Evolutionary conservation across 371 early-diverging fungal genomes (phyloP).

Genomic region (Lichtheimia ramosa): DNA sequence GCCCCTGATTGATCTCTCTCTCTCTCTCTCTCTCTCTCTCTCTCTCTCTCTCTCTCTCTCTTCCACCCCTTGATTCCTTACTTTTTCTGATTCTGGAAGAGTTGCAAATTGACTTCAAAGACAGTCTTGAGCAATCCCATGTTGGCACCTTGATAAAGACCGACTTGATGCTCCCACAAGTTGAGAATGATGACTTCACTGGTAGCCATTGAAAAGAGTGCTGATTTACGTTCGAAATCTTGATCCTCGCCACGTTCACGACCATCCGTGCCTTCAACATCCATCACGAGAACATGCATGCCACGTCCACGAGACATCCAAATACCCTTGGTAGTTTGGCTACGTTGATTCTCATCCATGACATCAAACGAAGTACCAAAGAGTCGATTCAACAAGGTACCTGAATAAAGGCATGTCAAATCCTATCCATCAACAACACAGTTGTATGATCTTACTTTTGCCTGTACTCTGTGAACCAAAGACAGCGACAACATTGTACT

Average conservation of each 20-base stretch:
- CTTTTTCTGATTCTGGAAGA: constrained; percentile 83
- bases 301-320: constrained; percentile 89
- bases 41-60: too few species aligned
- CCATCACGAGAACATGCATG: constrained; percentile 89
- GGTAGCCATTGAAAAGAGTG: constrained; percentile 95
- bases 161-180: constrained; percentile 97
- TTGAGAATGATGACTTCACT: constrained; percentile 96
- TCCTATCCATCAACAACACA: not conserved
- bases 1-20: too few species aligned
- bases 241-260: constrained; percentile 98
- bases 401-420: constrained; percentile 31
- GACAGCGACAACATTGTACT: constrained; percentile 95
- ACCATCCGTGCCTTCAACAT: constrained; percentile 99
- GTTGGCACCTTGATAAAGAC: constrained; percentile 98
- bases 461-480: constrained; percentile 99
- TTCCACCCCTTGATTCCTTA: constrained; percentile 10
- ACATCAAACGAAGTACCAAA: constrained; percentile 95
- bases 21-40: too few species aligned
- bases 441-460: constrained; percentile 73
- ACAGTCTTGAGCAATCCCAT: constrained; percentile 98
- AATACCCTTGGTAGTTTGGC: constrained; percentile 96
- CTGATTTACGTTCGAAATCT: constrained; percentile 98
- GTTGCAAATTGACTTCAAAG: constrained; percentile 95
- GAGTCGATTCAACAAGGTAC: constrained; percentile 92
- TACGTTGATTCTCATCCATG: constrained; percentile 83